phyloP scores from a whole-genome alignment of 2,329 filamentous ascomycete species.

The Penicillium sp. region DNA sequence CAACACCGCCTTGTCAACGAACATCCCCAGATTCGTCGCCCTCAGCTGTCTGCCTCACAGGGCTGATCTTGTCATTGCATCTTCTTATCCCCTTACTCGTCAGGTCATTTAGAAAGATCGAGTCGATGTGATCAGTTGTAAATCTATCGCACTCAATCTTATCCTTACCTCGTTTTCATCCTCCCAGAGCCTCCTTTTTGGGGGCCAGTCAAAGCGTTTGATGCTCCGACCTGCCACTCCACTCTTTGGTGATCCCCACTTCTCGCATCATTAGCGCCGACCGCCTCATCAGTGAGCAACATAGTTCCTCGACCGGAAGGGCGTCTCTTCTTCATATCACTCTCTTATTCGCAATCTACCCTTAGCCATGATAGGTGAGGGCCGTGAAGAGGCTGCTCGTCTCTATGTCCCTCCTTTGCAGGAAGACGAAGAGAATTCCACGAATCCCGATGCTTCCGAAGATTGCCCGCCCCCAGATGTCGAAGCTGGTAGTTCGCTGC shows the following conservation, averaged over 20 bases:
- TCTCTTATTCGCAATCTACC: neutral
- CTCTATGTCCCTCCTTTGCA: constrained; percentile 30
- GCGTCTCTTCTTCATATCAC: neutral
- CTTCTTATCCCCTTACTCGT: neutral
- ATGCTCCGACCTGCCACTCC: constrained; percentile 13
- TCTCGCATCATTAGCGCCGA: constrained; percentile 12
- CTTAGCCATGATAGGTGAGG: constrained; percentile 26
- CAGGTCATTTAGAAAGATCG: too few relatives aligned
- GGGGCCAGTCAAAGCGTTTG: constrained; percentile 9
- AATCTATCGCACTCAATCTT: too few relatives aligned
- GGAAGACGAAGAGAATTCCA: constrained; percentile 30
- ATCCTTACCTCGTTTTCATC: neutral
- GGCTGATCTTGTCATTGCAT: neutral
- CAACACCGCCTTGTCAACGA: neutral
- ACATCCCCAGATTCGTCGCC: neutral
- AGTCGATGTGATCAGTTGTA: too few relatives aligned
- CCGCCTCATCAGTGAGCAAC: constrained; percentile 6
- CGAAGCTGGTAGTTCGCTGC: constrained; percentile 29
- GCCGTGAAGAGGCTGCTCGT: constrained; percentile 26
- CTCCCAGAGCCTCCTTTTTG: neutral
- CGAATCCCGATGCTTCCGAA: constrained; percentile 32
- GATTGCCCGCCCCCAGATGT: constrained; percentile 25
- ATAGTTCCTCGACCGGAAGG: too few relatives aligned
- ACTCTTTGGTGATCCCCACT: constrained; percentile 17
- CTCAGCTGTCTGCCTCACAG: neutral